Conservation (phyloP, 1,139 yeast species). For the Scheffersomyces illinoinensis region DNA sequence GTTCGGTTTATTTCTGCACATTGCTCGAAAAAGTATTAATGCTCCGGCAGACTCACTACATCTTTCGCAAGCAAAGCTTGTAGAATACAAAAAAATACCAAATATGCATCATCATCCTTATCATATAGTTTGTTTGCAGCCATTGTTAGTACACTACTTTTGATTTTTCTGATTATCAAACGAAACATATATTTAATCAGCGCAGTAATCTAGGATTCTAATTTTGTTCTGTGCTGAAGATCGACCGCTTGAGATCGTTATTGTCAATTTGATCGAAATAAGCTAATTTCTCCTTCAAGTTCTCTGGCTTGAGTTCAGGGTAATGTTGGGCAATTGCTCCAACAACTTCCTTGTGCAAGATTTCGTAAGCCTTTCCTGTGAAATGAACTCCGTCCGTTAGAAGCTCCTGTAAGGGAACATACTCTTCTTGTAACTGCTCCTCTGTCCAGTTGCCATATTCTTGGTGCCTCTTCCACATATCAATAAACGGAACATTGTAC, state of each 20-base stretch:
- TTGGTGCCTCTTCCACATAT: conserved; percentile 48
- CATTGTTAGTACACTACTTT: not conserved
- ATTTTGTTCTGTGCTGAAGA: not conserved
- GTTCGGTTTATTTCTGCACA: not conserved
- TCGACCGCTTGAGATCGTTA: not conserved
- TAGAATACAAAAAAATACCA: no score
- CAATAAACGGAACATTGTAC: conserved; percentile 48
- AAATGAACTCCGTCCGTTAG: conserved; percentile 66
- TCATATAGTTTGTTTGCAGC: not conserved
- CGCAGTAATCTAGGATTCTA: not conserved
- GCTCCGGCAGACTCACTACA: not conserved
- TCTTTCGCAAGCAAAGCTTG: not conserved
- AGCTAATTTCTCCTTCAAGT: conserved; percentile 31
- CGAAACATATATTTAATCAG: not conserved
- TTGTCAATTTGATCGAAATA: conserved; percentile 12
- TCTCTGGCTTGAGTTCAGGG: conserved; percentile 47
- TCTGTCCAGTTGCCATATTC: conserved; percentile 12
- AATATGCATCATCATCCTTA: not conserved
- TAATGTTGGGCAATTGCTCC: conserved; percentile 35
- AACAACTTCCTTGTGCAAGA: conserved; percentile 45
- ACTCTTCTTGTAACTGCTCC: conserved; percentile 9
- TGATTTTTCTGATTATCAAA: not conserved
- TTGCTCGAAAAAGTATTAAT: not conserved
- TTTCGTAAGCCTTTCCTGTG: conserved; percentile 55
- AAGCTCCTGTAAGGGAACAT: conserved; percentile 15